Evolutionary conservation across 768 basidiomycete genomes (phyloP).

Genomic region (Gymnopilus junonius): DNA sequence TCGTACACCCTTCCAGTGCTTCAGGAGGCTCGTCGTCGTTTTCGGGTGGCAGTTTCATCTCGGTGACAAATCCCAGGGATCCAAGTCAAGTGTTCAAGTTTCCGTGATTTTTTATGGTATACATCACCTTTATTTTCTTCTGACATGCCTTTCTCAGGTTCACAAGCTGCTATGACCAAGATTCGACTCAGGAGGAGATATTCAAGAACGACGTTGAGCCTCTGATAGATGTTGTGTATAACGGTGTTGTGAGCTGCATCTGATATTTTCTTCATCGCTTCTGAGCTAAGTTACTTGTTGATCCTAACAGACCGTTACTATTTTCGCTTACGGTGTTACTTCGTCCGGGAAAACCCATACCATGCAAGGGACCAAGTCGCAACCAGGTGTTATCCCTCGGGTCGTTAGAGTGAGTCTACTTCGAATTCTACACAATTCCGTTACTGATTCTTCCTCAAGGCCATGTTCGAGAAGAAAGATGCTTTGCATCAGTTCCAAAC

Average conservation of each 20-base stretch:
- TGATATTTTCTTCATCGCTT: constrained; percentile 4
- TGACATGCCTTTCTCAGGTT: constrained; percentile 47
- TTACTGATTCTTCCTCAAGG: constrained; percentile 34
- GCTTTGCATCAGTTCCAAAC: constrained; percentile 44
- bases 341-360: constrained; percentile 93
- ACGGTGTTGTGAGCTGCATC: constrained; percentile 74
- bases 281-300: not conserved
- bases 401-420: constrained; percentile 63
- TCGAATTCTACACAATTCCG: not conserved
- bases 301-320: constrained; percentile 69
- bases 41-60: constrained; percentile 51
- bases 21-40: constrained; percentile 31
- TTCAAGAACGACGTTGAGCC: constrained; percentile 78
- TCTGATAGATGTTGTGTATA: constrained; percentile 76
- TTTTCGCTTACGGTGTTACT: constrained; percentile 91
- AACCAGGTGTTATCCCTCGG: constrained; percentile 88
- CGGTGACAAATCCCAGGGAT: constrained; percentile 75
- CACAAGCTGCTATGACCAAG: constrained; percentile 75
- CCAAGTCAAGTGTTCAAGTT: constrained; percentile 75
- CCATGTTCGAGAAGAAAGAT: constrained; percentile 58
- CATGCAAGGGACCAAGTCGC: constrained; percentile 78
- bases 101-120: constrained; percentile 50
- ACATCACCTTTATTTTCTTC: not conserved
- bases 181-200: constrained; percentile 76
- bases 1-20: constrained; percentile 46